Conservation (phyloP, 768 basidiomycete species). For the Boletales sp. region DNA sequence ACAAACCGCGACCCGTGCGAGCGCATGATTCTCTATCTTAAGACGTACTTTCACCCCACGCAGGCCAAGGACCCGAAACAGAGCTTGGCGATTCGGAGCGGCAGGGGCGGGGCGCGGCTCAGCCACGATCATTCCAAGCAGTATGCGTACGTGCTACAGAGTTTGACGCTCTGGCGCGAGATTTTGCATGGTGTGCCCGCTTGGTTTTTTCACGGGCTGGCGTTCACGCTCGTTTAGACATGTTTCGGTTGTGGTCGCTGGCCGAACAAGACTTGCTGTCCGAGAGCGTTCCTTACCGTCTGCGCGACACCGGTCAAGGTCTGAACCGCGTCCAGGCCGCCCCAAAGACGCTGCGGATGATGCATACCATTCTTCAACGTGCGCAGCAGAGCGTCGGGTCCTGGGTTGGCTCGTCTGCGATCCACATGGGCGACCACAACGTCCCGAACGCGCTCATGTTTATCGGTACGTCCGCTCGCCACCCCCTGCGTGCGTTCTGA, state of each 20-base stretch:
- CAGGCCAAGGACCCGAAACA: slow-evolving; percentile 59
- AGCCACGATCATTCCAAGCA: slow-evolving; percentile 85
- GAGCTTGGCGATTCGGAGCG: slow-evolving; percentile 77
- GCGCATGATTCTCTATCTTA: slow-evolving; percentile 72
- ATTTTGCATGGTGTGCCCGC: slow-evolving; percentile 70
- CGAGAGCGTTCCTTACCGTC: slow-evolving; percentile 67
- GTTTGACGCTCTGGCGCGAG: slow-evolving; percentile 83
- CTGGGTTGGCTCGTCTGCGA: slow-evolving; percentile 85
- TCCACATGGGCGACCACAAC: slow-evolving; percentile 85
- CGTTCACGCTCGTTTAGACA: slow-evolving; percentile 44
- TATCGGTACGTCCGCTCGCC: slow-evolving; percentile 46
- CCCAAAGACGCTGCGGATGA: slow-evolving; percentile 87
- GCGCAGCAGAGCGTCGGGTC: slow-evolving; percentile 77
- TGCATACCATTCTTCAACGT: slow-evolving; percentile 82
- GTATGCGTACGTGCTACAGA: slow-evolving; percentile 83
- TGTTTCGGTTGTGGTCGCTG: slow-evolving; percentile 84
- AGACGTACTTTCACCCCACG: slow-evolving; percentile 73
- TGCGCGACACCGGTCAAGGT: slow-evolving; percentile 89
- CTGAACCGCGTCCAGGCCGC: slow-evolving; percentile 84
- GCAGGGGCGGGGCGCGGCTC: slow-evolving; percentile 73
- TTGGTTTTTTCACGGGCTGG: background rate
- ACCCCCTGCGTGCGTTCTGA: too few relatives aligned
- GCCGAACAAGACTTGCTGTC: slow-evolving; percentile 82
- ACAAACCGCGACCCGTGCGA: slow-evolving; percentile 88
- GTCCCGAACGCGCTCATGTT: slow-evolving; percentile 68